Percentiles rank a stretch among this genome's conserved stretches.
Evolutionary conservation across 129 eudicot species (phyloP).

Genomic region (Artemisia argyi): DNA sequence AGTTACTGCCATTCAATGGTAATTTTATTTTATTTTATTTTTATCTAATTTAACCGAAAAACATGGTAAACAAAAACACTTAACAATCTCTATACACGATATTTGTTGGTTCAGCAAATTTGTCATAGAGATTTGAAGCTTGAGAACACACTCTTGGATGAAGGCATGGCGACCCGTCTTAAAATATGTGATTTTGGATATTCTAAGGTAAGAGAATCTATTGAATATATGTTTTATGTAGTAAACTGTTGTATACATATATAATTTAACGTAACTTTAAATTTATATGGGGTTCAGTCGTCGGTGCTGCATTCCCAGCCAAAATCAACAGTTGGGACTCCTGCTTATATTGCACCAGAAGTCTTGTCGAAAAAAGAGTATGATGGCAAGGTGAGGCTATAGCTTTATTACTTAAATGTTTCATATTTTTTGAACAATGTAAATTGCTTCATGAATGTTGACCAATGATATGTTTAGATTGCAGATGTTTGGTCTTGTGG

Average conservation of each 20-base stretch:
- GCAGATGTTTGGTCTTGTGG: slow-evolving; percentile 99
- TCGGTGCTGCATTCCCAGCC: slow-evolving; percentile 93
- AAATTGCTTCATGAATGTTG: background rate
- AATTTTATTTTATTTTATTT: background rate
- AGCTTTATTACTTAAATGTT: background rate
- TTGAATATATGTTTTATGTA: background rate
- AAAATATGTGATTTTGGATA: slow-evolving; percentile 96
- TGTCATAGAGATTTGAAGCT: slow-evolving; percentile 96
- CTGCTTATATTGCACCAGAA: slow-evolving; percentile 97
- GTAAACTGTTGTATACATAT: background rate
- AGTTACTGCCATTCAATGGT: slow-evolving; percentile 97
- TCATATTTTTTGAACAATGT: background rate
- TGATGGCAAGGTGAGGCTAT: slow-evolving; percentile 74
- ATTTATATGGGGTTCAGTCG: slow-evolving; percentile 40
- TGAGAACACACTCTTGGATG: slow-evolving; percentile 88
- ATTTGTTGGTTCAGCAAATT: slow-evolving; percentile 64
- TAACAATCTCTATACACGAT: background rate
- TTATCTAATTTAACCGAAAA: background rate
- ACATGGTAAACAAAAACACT: background rate
- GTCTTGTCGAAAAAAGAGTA: slow-evolving; percentile 77
- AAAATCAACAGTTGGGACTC: slow-evolving; percentile 93
- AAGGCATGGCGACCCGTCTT: slow-evolving; percentile 71
- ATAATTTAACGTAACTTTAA: background rate
- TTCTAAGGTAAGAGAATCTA: slow-evolving; percentile 61
- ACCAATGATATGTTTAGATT: too few species aligned